Conservation (phyloP, 108 stramenopile species). For the Chaetoceros tenuissimus region DNA sequence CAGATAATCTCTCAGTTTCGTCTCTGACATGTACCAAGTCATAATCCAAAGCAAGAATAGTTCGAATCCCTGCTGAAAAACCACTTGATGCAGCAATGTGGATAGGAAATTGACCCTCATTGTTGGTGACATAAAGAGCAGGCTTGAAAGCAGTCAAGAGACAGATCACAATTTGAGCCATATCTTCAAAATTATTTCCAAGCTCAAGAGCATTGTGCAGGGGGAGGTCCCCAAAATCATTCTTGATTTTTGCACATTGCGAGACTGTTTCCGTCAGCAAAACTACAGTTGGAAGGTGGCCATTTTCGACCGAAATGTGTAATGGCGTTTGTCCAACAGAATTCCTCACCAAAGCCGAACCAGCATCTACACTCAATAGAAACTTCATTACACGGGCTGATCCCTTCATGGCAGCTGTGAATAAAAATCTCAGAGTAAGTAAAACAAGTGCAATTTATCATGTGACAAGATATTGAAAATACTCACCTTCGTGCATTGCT, state of each 20-base stretch:
- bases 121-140: slow-evolving; percentile 10
- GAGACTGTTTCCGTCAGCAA: no score
- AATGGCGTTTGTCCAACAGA: slow-evolving; percentile 6
- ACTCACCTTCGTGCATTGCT: no score
- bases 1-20: slow-evolving; percentile 10
- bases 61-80: slow-evolving; percentile 8
- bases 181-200: slow-evolving; percentile 8
- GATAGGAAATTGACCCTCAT: slow-evolving; percentile 9
- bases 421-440: no score
- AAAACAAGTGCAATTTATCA: no score
- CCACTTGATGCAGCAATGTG: slow-evolving; percentile 14
- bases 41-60: slow-evolving; percentile 12
- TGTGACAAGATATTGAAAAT: no score
- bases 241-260: slow-evolving; percentile 12
- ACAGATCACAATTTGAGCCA: slow-evolving; percentile 9
- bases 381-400: slow-evolving; percentile 4
- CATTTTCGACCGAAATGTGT: slow-evolving; percentile 9
- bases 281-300: slow-evolving; percentile 11
- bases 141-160: slow-evolving; percentile 4
- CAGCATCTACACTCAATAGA: slow-evolving; percentile 6
- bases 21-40: slow-evolving; percentile 12
- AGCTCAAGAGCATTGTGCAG: slow-evolving; percentile 3
- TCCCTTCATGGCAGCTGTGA: slow-evolving; percentile 8
- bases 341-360: slow-evolving; percentile 11
- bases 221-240: slow-evolving; percentile 8